phyloP scores from a whole-genome alignment of 2,329 filamentous ascomycete genomes.

The Colletotrichum chrysophilum region DNA sequence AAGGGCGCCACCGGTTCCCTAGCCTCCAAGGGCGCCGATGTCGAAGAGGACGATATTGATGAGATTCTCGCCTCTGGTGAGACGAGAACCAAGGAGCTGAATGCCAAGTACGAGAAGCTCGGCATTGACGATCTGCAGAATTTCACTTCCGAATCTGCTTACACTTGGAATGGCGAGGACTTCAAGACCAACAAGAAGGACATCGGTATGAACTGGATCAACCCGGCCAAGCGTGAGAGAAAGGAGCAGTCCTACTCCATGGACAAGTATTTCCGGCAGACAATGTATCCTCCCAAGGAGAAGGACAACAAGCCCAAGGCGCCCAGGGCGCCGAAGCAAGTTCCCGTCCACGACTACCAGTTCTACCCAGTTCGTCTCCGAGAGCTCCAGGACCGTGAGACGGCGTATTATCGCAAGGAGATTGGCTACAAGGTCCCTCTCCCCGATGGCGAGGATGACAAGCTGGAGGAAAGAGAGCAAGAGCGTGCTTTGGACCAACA shows the following conservation, averaged over 20 bases:
- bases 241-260: conserved; percentile 99
- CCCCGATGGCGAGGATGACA: conserved; percentile 88
- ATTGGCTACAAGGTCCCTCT: conserved; percentile 94
- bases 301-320: conserved; percentile 92
- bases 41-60: conserved; percentile 92
- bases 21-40: conserved; percentile 62
- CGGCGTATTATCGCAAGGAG: conserved; percentile 93
- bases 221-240: conserved; percentile 95
- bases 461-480: conserved; percentile 82
- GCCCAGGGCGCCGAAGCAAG: conserved; percentile 92
- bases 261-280: conserved; percentile 97
- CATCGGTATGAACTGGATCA: conserved; percentile 95
- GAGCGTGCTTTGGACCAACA: conserved; percentile 87
- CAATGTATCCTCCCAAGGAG: conserved; percentile 79
- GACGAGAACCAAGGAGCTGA: conserved; percentile 86
- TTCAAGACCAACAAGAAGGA: conserved; percentile 93
- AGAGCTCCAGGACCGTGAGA: conserved; percentile 95
- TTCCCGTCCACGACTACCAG: conserved; percentile 92
- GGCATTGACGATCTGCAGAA: conserved; percentile 97
- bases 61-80: conserved; percentile 86
- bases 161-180: conserved; percentile 98
- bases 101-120: conserved; percentile 93
- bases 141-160: conserved; percentile 95
- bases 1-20: conserved; percentile 70
- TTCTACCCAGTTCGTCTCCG: conserved; percentile 88